These are phyloP conservation scores for Pyrenophora seminiperda DNA, from an alignment of 2,329 filamentous ascomycete genomes.

Conservation along the genomic window DNA sequence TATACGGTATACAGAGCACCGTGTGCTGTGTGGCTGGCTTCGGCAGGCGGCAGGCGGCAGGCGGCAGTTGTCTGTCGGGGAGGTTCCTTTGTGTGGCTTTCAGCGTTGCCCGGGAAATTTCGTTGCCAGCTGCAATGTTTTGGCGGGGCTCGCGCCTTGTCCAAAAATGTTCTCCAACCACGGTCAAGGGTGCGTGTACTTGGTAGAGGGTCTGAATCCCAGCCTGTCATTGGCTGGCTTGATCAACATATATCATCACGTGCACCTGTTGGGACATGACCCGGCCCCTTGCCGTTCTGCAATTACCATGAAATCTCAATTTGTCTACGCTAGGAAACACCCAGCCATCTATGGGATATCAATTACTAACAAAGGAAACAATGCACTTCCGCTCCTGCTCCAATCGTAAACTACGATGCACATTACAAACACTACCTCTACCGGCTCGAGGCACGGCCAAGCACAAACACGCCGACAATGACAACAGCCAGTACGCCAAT, in stretches of 20 bases:
- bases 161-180: conserved; percentile 18
- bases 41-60: too few relatives aligned
- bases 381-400: conserved; percentile 4
- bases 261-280: neutral
- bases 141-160: conserved; percentile 22
- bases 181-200: conserved; percentile 15
- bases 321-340: conserved; percentile 15
- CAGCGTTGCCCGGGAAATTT: conserved; percentile 24
- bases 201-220: conserved; percentile 1
- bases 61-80: conserved; percentile 8
- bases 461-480: conserved; percentile 89
- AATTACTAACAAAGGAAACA: conserved; percentile 16
- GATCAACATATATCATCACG: neutral
- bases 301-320: conserved; percentile 7
- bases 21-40: neutral
- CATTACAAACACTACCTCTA: neutral
- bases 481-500: conserved; percentile 95
- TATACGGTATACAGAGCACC: neutral
- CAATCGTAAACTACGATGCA: neutral
- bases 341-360: conserved; percentile 19
- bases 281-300: neutral
- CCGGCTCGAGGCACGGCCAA: conserved; percentile 68
- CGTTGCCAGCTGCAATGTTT: conserved; percentile 20
- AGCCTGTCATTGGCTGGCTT: conserved; percentile 12
- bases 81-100: conserved; percentile 4